phyloP scores from a whole-genome alignment of 2,329 filamentous ascomycete genomes.

The Dothistroma septosporum region DNA sequence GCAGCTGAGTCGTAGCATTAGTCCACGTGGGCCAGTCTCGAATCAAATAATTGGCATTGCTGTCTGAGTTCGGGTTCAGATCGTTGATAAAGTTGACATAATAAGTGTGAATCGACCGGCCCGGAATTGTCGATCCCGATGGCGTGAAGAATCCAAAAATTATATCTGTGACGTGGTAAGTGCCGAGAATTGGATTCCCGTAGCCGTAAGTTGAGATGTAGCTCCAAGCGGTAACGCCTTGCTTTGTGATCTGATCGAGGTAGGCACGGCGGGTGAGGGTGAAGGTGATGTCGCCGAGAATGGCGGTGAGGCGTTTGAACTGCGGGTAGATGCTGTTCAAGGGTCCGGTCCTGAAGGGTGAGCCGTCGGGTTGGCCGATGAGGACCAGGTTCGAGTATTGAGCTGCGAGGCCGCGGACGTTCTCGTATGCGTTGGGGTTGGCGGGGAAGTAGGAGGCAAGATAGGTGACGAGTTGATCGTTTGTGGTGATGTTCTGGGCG shows the following conservation, averaged over 20 bases:
- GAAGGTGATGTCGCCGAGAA: conserved; percentile 70
- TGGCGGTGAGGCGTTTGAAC: conserved; percentile 71
- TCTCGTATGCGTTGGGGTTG: conserved; percentile 40
- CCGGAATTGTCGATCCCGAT: conserved; percentile 40
- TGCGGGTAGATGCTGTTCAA: conserved; percentile 71
- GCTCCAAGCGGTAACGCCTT: conserved; percentile 60
- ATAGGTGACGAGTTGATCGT: conserved; percentile 57
- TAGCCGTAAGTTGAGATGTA: conserved; percentile 71
- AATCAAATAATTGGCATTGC: conserved; percentile 33
- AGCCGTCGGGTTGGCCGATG: conserved; percentile 52
- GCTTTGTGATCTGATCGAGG: conserved; percentile 55
- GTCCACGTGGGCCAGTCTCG: conserved; percentile 54
- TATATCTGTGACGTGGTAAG: conserved; percentile 65
- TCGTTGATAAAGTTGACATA: conserved; percentile 70
- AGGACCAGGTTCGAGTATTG: conserved; percentile 56
- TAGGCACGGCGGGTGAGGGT: conserved; percentile 65
- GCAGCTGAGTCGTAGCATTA: conserved; percentile 41
- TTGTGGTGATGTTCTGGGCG: conserved; percentile 67
- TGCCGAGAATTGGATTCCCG: conserved; percentile 67
- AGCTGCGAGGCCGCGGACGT: conserved; percentile 54
- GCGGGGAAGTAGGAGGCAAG: conserved; percentile 53
- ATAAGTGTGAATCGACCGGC: conserved; percentile 52
- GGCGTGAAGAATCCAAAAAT: conserved; percentile 66
- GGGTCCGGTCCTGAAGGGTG: conserved; percentile 65
- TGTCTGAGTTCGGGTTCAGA: conserved; percentile 61